Evolutionary conservation across 2,329 filamentous ascomycete genomes (phyloP), one percentile per base, ranked within the genome.

Genomic region (Corynespora cassiicola): DNA sequence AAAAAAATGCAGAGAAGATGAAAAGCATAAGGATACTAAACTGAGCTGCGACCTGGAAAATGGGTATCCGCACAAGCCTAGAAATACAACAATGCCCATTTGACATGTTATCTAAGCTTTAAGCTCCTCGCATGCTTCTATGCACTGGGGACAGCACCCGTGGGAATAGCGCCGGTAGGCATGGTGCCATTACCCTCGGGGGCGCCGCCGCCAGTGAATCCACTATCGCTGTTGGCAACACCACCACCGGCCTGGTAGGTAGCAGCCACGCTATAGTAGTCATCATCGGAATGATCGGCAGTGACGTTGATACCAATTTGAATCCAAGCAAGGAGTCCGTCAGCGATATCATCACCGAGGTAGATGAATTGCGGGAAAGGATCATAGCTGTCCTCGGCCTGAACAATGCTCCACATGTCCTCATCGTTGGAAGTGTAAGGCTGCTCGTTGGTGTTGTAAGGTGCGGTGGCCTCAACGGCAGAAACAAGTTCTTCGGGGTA

Each of bases 401-500:
- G 45, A n/a, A 48, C 36, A 8, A 57, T 50, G 30, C 45, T 65
- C 65, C 27, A 39, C 40, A 52, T 48, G 36, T 65, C 60, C 10
- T 61, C 51, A 15, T 48, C 49, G 35, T 61, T 59, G 11, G 42
- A 36, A 6, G 48, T 51, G 10, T 46, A 30, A 3, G 40, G 31
- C 18, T 51, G 42, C 0, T 39, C 54, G 42, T 74, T 75, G 18
- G 58, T 58, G 43, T 54, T 69, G 40, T 75, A 73, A 0, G 69
- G 70, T 3, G 55, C 50, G 3, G 56, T 61, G 6, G 52, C 51
- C 40, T 74, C 70, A 38, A 75, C 57, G 5, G 58, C 56, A 27
- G 65, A 48, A 20, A 69, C 56, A 24, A 73, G 59, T 5, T 58
- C 37, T 39, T 75, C 61, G 42, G 68, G 66, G 48, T 70, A 75